A percentile compares a stretch with the other conserved stretches of the same genome.
These are phyloP conservation scores for Arxiozyma slooffiae DNA, from an alignment of 1,139 yeast species.

Conservation along the genomic window DNA sequence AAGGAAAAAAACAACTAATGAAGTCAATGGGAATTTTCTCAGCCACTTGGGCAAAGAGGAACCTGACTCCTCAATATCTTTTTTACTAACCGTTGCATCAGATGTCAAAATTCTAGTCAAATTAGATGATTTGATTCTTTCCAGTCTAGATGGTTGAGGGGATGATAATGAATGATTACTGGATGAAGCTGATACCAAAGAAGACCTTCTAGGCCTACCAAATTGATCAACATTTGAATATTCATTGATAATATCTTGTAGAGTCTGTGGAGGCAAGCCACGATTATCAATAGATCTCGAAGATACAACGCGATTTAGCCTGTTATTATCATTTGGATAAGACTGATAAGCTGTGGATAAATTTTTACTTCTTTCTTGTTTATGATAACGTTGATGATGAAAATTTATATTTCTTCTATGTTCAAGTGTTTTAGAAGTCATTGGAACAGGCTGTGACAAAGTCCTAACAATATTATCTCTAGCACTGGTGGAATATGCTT, in stretches of 20 bases:
- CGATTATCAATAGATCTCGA: conserved; percentile 30
- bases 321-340: not conserved
- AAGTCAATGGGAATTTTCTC: conserved; percentile 24
- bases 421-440: conserved; percentile 9
- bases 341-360: not conserved
- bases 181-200: conserved; percentile 7
- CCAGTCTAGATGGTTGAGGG: conserved; percentile 5
- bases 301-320: conserved; percentile 1
- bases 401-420: conserved; percentile 4
- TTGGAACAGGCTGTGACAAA: conserved; percentile 20
- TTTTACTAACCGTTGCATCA: conserved; percentile 27
- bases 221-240: conserved; percentile 42
- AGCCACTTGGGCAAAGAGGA: conserved; percentile 21
- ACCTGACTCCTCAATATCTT: conserved; percentile 29
- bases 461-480: conserved; percentile 7
- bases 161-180: conserved; percentile 1
- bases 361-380: not conserved
- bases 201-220: conserved; percentile 20
- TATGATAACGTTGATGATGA: conserved; percentile 4
- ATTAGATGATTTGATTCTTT: conserved; percentile 15
- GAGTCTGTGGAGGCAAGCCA: conserved; percentile 41
- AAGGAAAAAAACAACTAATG: conserved; percentile 31
- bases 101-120: conserved; percentile 28
- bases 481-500: conserved; percentile 1
- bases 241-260: conserved; percentile 49